Base-by-base conservation (phyloP, 2,329 filamentous ascomycete genomes). In the Ophiostoma tasmaniense region DNA sequence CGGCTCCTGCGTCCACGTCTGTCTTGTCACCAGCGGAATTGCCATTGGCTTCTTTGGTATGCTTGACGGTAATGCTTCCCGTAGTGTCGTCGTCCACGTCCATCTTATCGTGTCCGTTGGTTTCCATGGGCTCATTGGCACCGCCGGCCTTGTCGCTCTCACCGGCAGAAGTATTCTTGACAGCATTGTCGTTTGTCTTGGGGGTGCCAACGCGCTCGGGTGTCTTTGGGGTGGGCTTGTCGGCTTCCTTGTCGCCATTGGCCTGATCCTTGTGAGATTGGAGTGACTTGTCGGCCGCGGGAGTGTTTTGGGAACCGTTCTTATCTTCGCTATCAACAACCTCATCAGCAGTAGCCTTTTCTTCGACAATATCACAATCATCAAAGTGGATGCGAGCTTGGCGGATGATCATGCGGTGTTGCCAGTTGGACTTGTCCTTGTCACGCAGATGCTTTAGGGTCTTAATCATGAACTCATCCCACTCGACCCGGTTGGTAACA, bases 361-460 rank as follows among this genome's bases (percentile, higher is more conserved):
- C 68, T 3, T 62, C 68, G 6, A 55, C 61, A 1, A 71, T 2
- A 69, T 71, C 61, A 72, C 67, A 62, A 61, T 78, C 76, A 50
- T 66, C 71, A 67, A 85, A 86, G 8, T 87, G 74, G 25, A 88
- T 84, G 42, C 79, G 80, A 1, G 86, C 83, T 74, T 91, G 89
- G 30, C 93, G 88, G 75, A 90, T 89, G 67, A 92, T 91, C 80
- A 97, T 93, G 25, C 93, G 90, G 77, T 97, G 93, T 75, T 97
- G 93, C 93, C 93, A 97, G 74, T 95, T 94, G 0, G 91, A 90
- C 80, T 96, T 96, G 78, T 97, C 93, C 71, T 92, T 92, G 66
- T 87, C 85, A 14, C 83, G 82, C 11, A 88, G 76, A 67, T 81
- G 81, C 8, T 79, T 79, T 55, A 88, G 75, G 64, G 80, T 84